phyloP scores from a whole-genome alignment of 163 green algal species.

The Chlamydomonas reinhardtii region DNA sequence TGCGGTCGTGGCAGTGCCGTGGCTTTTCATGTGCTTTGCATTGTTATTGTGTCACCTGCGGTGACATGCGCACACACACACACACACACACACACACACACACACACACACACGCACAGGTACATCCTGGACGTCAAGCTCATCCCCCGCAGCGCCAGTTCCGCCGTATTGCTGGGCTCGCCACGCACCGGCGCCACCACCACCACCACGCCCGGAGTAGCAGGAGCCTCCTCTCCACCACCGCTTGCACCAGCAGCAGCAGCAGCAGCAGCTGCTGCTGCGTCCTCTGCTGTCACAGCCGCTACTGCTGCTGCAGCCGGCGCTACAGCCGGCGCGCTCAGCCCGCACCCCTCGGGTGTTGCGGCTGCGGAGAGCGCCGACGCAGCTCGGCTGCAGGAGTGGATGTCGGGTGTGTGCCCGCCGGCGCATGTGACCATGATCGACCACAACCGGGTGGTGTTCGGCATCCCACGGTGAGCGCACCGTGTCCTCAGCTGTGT shows the following conservation, averaged over 20 bases:
- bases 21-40: too few species aligned
- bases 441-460: slow-evolving; percentile 21
- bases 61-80: too few species aligned
- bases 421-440: neutral
- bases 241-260: neutral
- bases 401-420: slow-evolving; percentile 19
- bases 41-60: too few species aligned
- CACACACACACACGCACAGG: slow-evolving; percentile 1
- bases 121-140: slow-evolving; percentile 45
- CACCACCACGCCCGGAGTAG: too few species aligned
- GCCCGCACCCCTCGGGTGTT: neutral
- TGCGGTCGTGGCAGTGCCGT: too few species aligned
- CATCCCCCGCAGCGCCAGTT: slow-evolving; percentile 12
- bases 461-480: slow-evolving; percentile 7
- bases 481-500: too few species aligned
- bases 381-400: neutral
- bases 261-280: neutral
- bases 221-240: too few species aligned
- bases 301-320: neutral
- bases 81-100: too few species aligned
- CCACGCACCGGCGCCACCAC: too few species aligned
- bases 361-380: neutral
- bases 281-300: too few species aligned
- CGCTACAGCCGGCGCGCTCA: neutral
- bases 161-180: neutral